Conservation (phyloP, 75 land plant species). For the Pinus taeda region DNA sequence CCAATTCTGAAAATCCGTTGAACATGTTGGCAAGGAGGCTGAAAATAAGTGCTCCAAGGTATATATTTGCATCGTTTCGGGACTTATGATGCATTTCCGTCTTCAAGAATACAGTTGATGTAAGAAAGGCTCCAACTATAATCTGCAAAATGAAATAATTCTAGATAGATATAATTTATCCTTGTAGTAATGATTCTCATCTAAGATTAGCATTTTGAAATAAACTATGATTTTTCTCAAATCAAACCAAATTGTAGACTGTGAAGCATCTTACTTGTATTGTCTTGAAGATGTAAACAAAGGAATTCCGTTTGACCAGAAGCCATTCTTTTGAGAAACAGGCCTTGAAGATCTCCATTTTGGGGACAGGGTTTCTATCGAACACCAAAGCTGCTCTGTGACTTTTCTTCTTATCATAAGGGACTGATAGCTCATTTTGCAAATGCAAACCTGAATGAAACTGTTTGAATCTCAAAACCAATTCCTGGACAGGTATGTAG, state of each 20-base stretch:
- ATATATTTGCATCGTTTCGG: conserved; percentile 47
- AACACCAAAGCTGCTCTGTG: conserved; percentile 75
- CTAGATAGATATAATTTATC: conserved; percentile 41
- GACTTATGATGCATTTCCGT: conserved; percentile 50
- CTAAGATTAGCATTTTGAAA: neutral
- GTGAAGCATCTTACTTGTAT: conserved; percentile 29
- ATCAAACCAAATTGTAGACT: neutral
- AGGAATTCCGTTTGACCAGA: conserved; percentile 75
- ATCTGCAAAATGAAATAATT: conserved; percentile 65
- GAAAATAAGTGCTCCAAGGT: conserved; percentile 67
- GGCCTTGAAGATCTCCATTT: conserved; percentile 60
- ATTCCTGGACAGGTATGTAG: conserved; percentile 71
- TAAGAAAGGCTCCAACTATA: conserved; percentile 53
- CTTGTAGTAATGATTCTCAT: neutral
- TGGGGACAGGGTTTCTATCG: conserved; percentile 44
- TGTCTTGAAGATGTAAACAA: conserved; percentile 62
- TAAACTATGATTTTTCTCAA: neutral
- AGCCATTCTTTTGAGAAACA: conserved; percentile 74
- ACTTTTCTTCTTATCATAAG: conserved; percentile 56
- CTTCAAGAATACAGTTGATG: conserved; percentile 61
- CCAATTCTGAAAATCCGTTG: conserved; percentile 86
- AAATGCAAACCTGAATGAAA: conserved; percentile 65
- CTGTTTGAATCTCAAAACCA: conserved; percentile 53
- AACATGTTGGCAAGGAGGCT: conserved; percentile 68
- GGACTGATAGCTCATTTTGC: conserved; percentile 52